Evolutionary conservation across 2,329 filamentous ascomycete genomes (phyloP).

Genomic region (Exophiala calicioides): DNA sequence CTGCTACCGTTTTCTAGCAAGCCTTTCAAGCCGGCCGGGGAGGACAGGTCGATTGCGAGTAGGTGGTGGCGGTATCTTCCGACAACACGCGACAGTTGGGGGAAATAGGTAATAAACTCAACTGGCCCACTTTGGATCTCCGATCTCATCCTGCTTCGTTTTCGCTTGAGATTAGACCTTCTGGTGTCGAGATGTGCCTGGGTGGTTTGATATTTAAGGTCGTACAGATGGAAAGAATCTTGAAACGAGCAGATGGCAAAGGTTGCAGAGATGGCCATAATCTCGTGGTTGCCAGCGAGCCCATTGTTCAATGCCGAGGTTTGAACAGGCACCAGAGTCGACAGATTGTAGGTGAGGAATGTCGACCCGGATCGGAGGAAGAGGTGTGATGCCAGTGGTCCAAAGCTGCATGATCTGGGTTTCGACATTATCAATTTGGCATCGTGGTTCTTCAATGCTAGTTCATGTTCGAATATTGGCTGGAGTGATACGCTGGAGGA

Average conservation of each 20-base stretch:
- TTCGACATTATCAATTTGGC: conserved; percentile 30
- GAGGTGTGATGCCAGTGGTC: conserved; percentile 17
- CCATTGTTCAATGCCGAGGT: conserved; percentile 12
- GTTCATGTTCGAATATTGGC: conserved; percentile 42
- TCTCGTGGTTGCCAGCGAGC: conserved; percentile 10
- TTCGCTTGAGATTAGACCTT: conserved; percentile 31
- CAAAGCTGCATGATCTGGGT: conserved; percentile 10
- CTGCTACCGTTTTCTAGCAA: conserved; percentile 18
- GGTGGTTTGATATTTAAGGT: conserved; percentile 50
- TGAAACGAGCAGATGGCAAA: conserved; percentile 43
- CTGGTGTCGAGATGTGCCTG: conserved; percentile 43
- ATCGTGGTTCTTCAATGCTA: conserved; percentile 8
- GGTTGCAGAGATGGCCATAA: conserved; percentile 19
- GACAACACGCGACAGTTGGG: conserved; percentile 46
- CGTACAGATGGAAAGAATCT: conserved; percentile 47
- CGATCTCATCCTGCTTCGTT: conserved; percentile 19
- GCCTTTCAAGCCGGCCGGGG: conserved; percentile 30
- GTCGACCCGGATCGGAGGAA: conserved; percentile 12
- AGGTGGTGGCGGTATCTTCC: conserved; percentile 44
- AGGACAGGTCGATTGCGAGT: conserved; percentile 47
- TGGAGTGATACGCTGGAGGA: conserved; percentile 40
- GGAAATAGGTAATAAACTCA: conserved; percentile 46
- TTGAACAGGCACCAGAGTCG: conserved; percentile 31
- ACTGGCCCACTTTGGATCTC: conserved; percentile 33
- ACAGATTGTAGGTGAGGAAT: conserved; percentile 44